Conservation (phyloP, 129 eudicot species). For the Glebionis coronaria region DNA sequence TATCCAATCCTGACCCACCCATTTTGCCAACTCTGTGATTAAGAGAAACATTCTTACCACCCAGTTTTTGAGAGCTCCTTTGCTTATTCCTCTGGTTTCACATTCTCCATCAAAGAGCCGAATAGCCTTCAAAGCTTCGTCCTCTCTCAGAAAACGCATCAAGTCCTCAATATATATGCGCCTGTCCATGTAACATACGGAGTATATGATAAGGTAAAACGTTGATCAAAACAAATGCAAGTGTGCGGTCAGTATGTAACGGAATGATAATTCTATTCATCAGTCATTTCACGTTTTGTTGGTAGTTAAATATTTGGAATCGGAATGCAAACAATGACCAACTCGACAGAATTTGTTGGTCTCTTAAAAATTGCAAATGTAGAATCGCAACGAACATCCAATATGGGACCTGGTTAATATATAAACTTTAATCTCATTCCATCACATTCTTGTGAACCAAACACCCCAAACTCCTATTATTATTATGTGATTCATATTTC, state of each 20-base stretch:
- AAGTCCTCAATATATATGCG: slow-evolving; percentile 48
- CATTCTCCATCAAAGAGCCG: slow-evolving; percentile 49
- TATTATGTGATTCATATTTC: too few species aligned
- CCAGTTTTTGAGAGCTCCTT: slow-evolving; percentile 79
- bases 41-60: slow-evolving; percentile 45
- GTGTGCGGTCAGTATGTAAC: not conserved
- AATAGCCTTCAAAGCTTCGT: slow-evolving; percentile 57
- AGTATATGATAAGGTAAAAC: slow-evolving; percentile 4
- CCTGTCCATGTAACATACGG: slow-evolving; percentile 28
- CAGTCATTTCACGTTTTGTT: too few species aligned
- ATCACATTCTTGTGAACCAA: too few species aligned
- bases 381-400: too few species aligned
- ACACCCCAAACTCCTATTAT: too few species aligned
- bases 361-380: too few species aligned
- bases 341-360: too few species aligned
- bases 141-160: slow-evolving; percentile 72
- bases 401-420: too few species aligned
- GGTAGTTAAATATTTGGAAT: too few species aligned
- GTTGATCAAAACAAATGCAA: not conserved
- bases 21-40: not conserved
- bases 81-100: slow-evolving; percentile 74
- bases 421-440: too few species aligned
- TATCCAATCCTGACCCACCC: not conserved
- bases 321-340: too few species aligned
- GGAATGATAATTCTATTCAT: not conserved